Conservation (phyloP, 2,329 filamentous ascomycete genomes). For the Pyricularia sp. region DNA sequence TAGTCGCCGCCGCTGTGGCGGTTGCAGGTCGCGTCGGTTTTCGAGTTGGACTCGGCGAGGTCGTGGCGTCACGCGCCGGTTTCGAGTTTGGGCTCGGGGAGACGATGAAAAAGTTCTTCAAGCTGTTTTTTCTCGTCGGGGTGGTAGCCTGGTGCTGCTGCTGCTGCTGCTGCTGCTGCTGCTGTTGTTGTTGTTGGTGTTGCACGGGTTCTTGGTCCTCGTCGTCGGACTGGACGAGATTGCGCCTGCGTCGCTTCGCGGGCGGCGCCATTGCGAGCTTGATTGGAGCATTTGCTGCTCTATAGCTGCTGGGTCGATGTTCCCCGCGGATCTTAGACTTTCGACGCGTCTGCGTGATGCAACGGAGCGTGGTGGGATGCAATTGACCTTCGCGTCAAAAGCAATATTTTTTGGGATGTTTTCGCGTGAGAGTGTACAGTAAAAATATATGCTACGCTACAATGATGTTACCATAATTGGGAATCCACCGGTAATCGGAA, state of each 20-base stretch:
- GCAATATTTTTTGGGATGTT: neutral
- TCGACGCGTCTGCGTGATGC: neutral
- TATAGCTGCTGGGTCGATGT: neutral
- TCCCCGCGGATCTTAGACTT: neutral
- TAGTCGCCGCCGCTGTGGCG: constrained; percentile 7
- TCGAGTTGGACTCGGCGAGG: constrained; percentile 27
- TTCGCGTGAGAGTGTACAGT: neutral
- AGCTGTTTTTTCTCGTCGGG: constrained; percentile 23
- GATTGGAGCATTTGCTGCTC: neutral
- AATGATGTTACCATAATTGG: neutral
- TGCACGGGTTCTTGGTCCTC: constrained; percentile 29
- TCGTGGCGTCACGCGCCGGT: constrained; percentile 10
- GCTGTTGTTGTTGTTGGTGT: too few relatives aligned
- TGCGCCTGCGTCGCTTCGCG: constrained; percentile 45
- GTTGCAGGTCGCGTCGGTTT: constrained; percentile 16
- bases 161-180: constrained; percentile 24
- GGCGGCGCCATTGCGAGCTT: constrained; percentile 37
- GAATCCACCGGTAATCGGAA: neutral
- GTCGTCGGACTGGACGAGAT: constrained; percentile 36
- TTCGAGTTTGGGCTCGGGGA: constrained; percentile 31
- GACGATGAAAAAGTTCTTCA: constrained; percentile 40
- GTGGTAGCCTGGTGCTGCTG: constrained; percentile 15
- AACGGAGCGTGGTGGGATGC: neutral
- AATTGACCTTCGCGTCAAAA: neutral
- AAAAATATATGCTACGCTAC: neutral